These are phyloP conservation scores for Fusarium ambrosium DNA, from an alignment of 2,329 filamentous ascomycete genomes.

Conservation along the genomic window DNA sequence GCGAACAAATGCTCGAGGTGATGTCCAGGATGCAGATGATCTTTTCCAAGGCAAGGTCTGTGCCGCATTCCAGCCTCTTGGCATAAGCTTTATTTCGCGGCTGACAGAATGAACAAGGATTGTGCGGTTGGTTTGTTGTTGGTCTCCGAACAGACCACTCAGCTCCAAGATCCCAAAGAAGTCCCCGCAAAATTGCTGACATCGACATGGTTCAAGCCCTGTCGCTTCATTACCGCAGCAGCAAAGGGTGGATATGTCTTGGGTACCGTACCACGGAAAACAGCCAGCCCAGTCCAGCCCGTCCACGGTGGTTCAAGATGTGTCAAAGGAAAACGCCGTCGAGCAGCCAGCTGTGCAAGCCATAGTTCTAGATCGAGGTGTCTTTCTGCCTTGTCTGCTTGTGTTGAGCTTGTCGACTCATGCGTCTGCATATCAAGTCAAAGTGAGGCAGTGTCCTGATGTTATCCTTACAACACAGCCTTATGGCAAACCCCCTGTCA, in stretches of 20 bases:
- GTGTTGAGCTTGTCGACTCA: not conserved
- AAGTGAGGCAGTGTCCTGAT: constrained; percentile 1
- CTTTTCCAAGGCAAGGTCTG: not conserved
- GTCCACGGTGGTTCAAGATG: not conserved
- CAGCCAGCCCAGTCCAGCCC: not conserved
- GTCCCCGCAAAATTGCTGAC: constrained; percentile 9
- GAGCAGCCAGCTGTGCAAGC: not conserved
- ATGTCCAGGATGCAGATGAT: not conserved
- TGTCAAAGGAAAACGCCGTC: not conserved
- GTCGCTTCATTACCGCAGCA: constrained; percentile 4
- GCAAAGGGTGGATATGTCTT: not conserved
- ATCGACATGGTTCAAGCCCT: constrained; percentile 5
- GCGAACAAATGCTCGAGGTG: not conserved
- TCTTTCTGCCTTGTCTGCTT: not conserved
- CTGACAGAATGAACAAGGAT: constrained; percentile 13
- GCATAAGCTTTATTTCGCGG: constrained; percentile 14
- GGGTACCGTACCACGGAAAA: not conserved
- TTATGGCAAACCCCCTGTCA: constrained; percentile 1
- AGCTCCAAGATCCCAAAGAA: not conserved
- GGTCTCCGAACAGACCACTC: constrained; percentile 1
- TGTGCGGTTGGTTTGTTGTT: not conserved
- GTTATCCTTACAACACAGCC: constrained; percentile 20
- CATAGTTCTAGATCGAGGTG: not conserved
- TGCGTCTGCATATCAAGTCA: not conserved
- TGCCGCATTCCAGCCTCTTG: constrained; percentile 9